A percentile compares a stretch with the other conserved stretches of the same genome.
These are phyloP conservation scores for Thymus quinquecostatus DNA, from an alignment of 257 asterid species.

Conservation along the genomic window DNA sequence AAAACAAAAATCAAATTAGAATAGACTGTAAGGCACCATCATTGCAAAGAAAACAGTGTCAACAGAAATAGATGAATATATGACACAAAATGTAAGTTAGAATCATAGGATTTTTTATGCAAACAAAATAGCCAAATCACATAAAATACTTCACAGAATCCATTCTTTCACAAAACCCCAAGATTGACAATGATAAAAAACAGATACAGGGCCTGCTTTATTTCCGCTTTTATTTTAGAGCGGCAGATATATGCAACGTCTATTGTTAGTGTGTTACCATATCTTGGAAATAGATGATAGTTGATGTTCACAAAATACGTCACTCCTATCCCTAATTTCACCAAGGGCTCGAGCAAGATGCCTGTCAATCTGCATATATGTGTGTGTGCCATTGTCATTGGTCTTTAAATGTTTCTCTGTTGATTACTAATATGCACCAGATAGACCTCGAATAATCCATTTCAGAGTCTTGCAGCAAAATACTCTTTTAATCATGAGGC, in stretches of 20 bases:
- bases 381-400: background rate
- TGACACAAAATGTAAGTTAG: background rate
- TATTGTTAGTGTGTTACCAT: too few relatives aligned
- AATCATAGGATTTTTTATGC: background rate
- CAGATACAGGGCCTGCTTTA: conserved; percentile 4
- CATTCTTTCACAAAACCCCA: background rate
- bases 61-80: background rate
- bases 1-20: background rate
- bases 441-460: background rate
- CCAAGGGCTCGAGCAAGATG: background rate
- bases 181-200: background rate
- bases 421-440: background rate
- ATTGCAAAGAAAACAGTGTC: conserved; percentile 11
- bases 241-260: background rate
- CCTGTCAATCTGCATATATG: background rate
- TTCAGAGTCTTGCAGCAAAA: background rate
- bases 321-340: background rate
- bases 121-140: background rate
- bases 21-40: background rate
- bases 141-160: background rate
- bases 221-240: background rate
- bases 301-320: background rate
- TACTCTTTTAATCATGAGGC: background rate
- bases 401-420: background rate
- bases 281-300: background rate